Conservation (phyloP, 148 eudicot genomes). For the Dianthus caryophyllus region DNA sequence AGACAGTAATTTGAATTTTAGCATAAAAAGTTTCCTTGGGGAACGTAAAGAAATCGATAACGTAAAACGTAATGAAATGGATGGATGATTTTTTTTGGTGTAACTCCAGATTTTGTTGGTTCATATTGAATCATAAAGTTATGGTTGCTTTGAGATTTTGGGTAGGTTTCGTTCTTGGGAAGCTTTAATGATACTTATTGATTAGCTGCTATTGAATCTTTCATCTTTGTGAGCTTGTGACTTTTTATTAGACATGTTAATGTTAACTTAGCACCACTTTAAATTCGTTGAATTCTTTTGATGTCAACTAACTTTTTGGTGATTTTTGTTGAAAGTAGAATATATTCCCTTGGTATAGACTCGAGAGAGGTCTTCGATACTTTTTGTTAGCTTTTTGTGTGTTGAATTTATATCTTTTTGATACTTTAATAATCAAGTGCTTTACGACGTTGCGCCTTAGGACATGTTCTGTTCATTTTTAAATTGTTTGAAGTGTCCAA, state of each 20-base stretch:
- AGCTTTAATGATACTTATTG: not conserved
- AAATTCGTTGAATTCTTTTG: not conserved
- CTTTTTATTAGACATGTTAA: not conserved
- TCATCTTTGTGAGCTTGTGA: not conserved
- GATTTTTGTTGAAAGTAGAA: not conserved
- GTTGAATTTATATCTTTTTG: slow-evolving; percentile 1
- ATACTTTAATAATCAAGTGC: not conserved
- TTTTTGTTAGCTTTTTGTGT: not conserved
- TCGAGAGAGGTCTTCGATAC: not conserved
- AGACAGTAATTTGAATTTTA: too few species aligned
- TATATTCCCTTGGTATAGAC: not conserved
- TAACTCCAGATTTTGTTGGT: not conserved
- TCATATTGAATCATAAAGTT: not conserved
- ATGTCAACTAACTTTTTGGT: not conserved
- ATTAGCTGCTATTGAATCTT: not conserved
- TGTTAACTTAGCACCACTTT: not conserved
- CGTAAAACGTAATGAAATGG: too few species aligned
- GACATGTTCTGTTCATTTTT: too few species aligned
- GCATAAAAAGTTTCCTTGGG: too few species aligned
- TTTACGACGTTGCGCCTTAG: not conserved
- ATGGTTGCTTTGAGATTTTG: not conserved
- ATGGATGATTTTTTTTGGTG: not conserved
- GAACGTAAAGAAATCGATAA: too few species aligned
- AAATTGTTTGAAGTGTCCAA: too few species aligned
- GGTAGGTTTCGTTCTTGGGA: not conserved